A percentile compares a stretch with the other conserved stretches of the same genome.
phyloP scores from a whole-genome alignment of 805 yeast genomes.

The Kodamaea neixiangensis region DNA sequence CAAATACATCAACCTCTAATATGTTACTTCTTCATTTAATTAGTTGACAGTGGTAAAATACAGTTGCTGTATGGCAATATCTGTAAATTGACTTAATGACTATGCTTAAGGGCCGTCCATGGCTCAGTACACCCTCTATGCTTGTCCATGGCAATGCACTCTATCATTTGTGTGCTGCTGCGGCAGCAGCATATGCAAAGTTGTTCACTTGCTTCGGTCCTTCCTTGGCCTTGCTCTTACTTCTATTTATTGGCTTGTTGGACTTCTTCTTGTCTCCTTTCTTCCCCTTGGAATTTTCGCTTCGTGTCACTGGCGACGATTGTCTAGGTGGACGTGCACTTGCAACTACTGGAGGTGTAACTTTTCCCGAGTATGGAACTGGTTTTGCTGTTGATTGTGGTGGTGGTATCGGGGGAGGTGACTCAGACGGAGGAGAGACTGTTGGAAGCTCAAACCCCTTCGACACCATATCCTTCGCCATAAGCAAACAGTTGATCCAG shows the following conservation, averaged over 20 bases:
- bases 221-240: conserved; percentile 3
- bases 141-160: not conserved
- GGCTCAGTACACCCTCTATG: not conserved
- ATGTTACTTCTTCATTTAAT: not conserved
- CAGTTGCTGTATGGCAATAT: not conserved
- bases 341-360: not conserved
- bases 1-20: too few species aligned
- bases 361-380: not conserved
- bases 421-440: not conserved
- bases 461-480: conserved; percentile 55
- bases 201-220: conserved; percentile 20
- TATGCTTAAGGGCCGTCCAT: too few species aligned
- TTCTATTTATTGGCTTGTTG: not conserved
- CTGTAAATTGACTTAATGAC: not conserved
- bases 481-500: conserved; percentile 72
- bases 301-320: not conserved
- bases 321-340: not conserved
- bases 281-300: not conserved
- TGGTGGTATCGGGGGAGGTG: not conserved
- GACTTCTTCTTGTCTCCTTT: conserved; percentile 1
- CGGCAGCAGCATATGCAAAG: conserved; percentile 50
- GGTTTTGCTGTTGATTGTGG: conserved; percentile 1
- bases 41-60: too few species aligned
- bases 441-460: conserved; percentile 1
- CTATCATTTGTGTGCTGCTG: conserved; percentile 38